Percentiles rank a stretch among this genome's conserved stretches.
These are phyloP conservation scores for Hypoxylon sp. DNA, from an alignment of 2,329 filamentous ascomycete genomes.

Conservation along the genomic window DNA sequence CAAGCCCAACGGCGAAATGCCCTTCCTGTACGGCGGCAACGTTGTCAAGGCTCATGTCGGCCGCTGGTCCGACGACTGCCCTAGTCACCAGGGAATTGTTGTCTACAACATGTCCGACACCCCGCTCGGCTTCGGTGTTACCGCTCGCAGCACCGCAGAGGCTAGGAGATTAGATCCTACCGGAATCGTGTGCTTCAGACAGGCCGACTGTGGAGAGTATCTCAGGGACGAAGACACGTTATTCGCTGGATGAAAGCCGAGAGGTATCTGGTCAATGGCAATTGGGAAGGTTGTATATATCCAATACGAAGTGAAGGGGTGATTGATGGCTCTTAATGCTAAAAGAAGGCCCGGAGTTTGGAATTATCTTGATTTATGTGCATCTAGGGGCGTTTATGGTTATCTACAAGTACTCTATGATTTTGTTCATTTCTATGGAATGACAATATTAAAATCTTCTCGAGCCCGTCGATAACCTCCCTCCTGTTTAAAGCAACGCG, in stretches of 20 bases:
- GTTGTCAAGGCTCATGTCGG: slow-evolving; percentile 73
- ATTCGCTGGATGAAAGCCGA: slow-evolving; percentile 65
- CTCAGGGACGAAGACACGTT: slow-evolving; percentile 83
- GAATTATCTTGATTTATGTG: slow-evolving; percentile 34
- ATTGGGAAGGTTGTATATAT: slow-evolving; percentile 21
- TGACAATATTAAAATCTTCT: slow-evolving; percentile 11
- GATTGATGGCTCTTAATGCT: background rate
- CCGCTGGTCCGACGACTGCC: slow-evolving; percentile 74
- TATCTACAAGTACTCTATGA: slow-evolving; percentile 35
- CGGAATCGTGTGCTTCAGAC: slow-evolving; percentile 88
- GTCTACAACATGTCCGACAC: slow-evolving; percentile 94
- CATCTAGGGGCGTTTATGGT: slow-evolving; percentile 41
- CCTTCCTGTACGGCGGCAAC: slow-evolving; percentile 94
- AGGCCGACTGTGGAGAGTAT: slow-evolving; percentile 96
- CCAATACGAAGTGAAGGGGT: slow-evolving; percentile 16
- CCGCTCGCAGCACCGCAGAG: slow-evolving; percentile 85
- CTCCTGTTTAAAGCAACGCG: slow-evolving; percentile 5
- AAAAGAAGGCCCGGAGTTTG: slow-evolving; percentile 44
- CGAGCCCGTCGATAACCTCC: background rate
- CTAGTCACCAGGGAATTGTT: slow-evolving; percentile 92
- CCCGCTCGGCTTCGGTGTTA: slow-evolving; percentile 93
- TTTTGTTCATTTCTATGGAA: slow-evolving; percentile 33
- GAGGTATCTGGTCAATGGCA: background rate
- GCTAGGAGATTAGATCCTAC: slow-evolving; percentile 89
- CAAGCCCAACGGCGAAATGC: slow-evolving; percentile 96